Conservation (phyloP, 129 eudicot genomes). For the Calendula officinalis region DNA sequence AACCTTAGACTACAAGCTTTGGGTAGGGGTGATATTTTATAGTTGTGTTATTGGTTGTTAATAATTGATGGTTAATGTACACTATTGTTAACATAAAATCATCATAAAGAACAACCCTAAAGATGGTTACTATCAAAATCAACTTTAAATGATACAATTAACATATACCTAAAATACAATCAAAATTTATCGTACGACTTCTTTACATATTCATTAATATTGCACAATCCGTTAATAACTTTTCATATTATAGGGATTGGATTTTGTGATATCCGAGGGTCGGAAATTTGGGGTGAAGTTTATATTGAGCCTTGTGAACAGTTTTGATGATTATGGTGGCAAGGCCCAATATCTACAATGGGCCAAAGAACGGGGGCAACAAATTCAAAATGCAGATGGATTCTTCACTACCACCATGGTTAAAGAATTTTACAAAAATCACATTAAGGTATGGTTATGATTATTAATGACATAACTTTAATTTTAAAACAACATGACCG, state of each 20-base stretch:
- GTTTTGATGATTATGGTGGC: slow-evolving; percentile 54
- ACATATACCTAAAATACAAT: too few species aligned
- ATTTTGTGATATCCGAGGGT: slow-evolving; percentile 62
- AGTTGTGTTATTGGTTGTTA: too few species aligned
- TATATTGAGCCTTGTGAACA: slow-evolving; percentile 63
- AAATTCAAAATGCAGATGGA: slow-evolving; percentile 41
- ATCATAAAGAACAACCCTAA: too few species aligned
- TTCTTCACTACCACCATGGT: slow-evolving; percentile 56
- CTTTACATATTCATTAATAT: too few species aligned
- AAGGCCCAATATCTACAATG: slow-evolving; percentile 61
- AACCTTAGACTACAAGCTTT: too few species aligned
- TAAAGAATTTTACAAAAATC: slow-evolving; percentile 50
- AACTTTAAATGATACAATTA: too few species aligned
- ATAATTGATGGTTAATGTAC: too few species aligned
- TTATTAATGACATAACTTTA: neutral
- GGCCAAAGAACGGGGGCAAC: slow-evolving; percentile 60
- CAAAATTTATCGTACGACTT: too few species aligned
- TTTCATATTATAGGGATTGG: slow-evolving; percentile 50
- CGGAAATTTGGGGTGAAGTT: slow-evolving; percentile 51
- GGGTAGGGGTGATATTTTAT: too few species aligned
- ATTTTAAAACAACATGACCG: neutral
- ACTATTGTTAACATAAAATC: too few species aligned
- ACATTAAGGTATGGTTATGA: slow-evolving; percentile 43
- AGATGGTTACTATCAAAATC: too few species aligned
- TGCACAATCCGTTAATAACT: neutral